Evolutionary conservation across 345 rosid species (phyloP).

Genomic region (Passiflora organensis): DNA sequence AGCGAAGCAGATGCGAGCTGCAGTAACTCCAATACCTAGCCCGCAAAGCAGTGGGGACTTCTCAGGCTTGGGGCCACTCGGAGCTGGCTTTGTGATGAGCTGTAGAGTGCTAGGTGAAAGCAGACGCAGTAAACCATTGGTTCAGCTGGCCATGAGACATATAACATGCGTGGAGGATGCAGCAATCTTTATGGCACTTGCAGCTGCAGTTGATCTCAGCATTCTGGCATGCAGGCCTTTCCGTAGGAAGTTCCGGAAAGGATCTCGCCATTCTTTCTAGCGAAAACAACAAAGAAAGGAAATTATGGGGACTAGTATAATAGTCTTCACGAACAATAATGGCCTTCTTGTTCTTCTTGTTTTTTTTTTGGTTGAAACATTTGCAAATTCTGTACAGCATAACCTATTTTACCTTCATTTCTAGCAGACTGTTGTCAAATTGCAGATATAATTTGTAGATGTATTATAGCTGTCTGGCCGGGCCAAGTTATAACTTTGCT

Average conservation of each 20-base stretch:
- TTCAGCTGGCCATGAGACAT: slow-evolving; percentile 80
- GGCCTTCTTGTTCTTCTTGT: slow-evolving; percentile 9
- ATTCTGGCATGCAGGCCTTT: slow-evolving; percentile 91
- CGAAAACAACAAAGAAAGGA: slow-evolving; percentile 3
- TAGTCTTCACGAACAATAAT: slow-evolving; percentile 17
- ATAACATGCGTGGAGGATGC: slow-evolving; percentile 95
- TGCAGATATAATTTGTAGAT: too few species aligned
- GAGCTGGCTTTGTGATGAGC: slow-evolving; percentile 86
- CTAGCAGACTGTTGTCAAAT: too few species aligned
- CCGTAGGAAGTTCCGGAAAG: slow-evolving; percentile 57
- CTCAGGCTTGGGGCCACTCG: slow-evolving; percentile 49
- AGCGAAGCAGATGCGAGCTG: slow-evolving; percentile 58
- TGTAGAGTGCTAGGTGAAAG: slow-evolving; percentile 92
- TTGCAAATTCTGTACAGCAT: slow-evolving; percentile 31
- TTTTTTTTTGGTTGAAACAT: slow-evolving; percentile 26
- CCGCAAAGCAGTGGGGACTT: slow-evolving; percentile 93
- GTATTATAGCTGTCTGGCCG: too few species aligned
- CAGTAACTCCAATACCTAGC: slow-evolving; percentile 74
- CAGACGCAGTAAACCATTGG: slow-evolving; percentile 74
- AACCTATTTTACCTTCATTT: slow-evolving; percentile 11
- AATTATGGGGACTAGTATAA: slow-evolving; percentile 17
- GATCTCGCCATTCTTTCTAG: slow-evolving; percentile 60
- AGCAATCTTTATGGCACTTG: slow-evolving; percentile 94
- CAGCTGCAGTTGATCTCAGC: slow-evolving; percentile 90
- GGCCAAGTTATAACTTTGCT: too few species aligned